Conservation (phyloP, 768 basidiomycete genomes). For the Kwoniella sp. region DNA sequence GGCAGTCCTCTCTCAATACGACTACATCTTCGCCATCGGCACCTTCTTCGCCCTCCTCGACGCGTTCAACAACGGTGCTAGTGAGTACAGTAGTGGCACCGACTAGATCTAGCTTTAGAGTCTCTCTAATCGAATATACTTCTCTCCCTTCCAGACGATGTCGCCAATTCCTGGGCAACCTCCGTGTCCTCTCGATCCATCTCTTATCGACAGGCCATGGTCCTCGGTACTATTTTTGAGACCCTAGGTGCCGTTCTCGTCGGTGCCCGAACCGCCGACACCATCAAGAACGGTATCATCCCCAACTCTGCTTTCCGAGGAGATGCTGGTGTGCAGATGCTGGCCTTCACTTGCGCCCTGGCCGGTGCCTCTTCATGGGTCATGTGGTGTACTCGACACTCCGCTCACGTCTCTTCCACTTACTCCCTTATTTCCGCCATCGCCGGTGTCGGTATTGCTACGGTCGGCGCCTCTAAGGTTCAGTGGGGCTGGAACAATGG, state of each 20-base stretch:
- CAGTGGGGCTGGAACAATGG: conserved; percentile 59
- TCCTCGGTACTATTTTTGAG: conserved; percentile 39
- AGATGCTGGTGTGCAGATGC: conserved; percentile 57
- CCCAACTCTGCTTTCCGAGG: conserved; percentile 53
- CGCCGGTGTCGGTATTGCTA: conserved; percentile 58
- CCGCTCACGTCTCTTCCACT: conserved; percentile 59
- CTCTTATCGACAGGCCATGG: conserved; percentile 40
- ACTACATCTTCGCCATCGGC: conserved; percentile 41
- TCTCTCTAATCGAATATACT: not conserved
- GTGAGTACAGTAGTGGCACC: conserved; percentile 7
- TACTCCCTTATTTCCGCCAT: conserved; percentile 59
- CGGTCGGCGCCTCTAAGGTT: conserved; percentile 55
- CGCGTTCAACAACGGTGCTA: conserved; percentile 43
- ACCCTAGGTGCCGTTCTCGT: conserved; percentile 38
- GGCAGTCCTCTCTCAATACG: conserved; percentile 31
- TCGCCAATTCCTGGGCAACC: conserved; percentile 40
- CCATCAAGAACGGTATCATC: conserved; percentile 60
- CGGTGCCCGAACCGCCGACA: conserved; percentile 46
- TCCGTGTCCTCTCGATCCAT: conserved; percentile 37
- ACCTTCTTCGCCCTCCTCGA: conserved; percentile 40
- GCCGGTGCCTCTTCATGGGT: conserved; percentile 53
- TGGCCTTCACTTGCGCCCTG: conserved; percentile 58
- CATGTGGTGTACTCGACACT: conserved; percentile 55
- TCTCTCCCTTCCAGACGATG: conserved; percentile 28
- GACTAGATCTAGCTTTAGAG: no score